Evolutionary conservation across 352 stramenopile genomes (phyloP).

Genomic region (Pythium biforme): DNA sequence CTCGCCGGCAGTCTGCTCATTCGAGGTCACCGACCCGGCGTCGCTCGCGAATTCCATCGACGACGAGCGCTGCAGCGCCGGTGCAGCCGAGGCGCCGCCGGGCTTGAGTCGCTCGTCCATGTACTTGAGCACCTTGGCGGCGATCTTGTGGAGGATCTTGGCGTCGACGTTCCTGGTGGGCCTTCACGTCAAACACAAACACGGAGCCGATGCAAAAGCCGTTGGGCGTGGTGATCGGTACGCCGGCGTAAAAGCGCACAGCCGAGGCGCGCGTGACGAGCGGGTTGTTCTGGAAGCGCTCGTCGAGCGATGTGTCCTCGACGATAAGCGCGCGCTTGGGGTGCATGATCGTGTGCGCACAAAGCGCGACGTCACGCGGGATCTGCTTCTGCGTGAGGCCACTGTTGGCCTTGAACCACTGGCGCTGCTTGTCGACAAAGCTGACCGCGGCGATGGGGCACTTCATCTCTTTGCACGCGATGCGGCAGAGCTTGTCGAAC

Average conservation of each 20-base stretch:
- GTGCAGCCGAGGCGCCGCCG: not conserved
- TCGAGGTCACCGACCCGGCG: conserved; percentile 11
- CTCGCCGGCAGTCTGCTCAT: conserved; percentile 54
- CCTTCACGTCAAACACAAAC: conserved; percentile 87
- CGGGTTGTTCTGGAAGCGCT: conserved; percentile 83
- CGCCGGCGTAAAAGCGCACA: conserved; percentile 81
- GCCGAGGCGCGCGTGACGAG: conserved; percentile 78
- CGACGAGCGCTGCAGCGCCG: conserved; percentile 30
- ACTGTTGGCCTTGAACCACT: conserved; percentile 88
- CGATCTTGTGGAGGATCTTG: conserved; percentile 86
- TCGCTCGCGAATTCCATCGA: conserved; percentile 32
- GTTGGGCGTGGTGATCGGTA: conserved; percentile 76
- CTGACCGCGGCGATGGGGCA: conserved; percentile 82
- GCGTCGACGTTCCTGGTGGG: conserved; percentile 70
- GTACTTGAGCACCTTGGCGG: conserved; percentile 86
- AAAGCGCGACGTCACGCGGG: conserved; percentile 78
- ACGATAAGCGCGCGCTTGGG: conserved; percentile 78
- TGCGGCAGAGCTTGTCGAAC: conserved; percentile 86
- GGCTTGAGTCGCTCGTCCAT: conserved; percentile 82
- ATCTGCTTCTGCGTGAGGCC: conserved; percentile 84
- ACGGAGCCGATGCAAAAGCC: conserved; percentile 82
- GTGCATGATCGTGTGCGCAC: conserved; percentile 87
- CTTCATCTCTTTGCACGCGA: conserved; percentile 89
- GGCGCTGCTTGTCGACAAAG: conserved; percentile 85
- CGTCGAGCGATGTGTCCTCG: conserved; percentile 78